These are phyloP conservation scores for Phytophthora ramorum DNA, from an alignment of 352 stramenopile species.

Conservation along the genomic window DNA sequence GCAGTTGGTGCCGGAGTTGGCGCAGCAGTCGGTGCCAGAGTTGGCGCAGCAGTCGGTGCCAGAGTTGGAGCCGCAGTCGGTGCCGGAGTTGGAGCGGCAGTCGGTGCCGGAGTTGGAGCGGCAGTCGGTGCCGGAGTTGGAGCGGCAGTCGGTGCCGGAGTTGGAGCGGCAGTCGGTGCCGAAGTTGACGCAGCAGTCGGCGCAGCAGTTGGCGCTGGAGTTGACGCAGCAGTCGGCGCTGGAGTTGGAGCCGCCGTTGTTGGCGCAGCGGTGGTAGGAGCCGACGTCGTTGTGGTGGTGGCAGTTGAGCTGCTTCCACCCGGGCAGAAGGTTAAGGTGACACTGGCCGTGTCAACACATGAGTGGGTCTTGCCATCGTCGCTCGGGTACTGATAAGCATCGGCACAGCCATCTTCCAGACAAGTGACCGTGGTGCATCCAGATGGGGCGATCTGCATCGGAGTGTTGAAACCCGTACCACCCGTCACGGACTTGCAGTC, in stretches of 20 bases:
- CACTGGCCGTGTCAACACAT: conserved; percentile 44
- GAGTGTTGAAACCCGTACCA: conserved; percentile 62
- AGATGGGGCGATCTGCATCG: conserved; percentile 54
- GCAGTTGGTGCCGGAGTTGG: too few species aligned
- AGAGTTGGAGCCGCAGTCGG: conserved; percentile 4
- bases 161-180: neutral
- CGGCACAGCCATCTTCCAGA: conserved; percentile 43
- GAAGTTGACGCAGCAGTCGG: neutral
- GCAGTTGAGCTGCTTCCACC: conserved; percentile 18
- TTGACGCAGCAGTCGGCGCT: conserved; percentile 10
- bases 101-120: neutral
- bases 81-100: neutral
- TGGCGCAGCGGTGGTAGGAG: neutral
- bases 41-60: too few species aligned
- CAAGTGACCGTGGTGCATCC: conserved; percentile 54
- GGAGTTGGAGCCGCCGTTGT: neutral
- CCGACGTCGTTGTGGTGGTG: conserved; percentile 1
- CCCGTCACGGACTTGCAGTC: conserved; percentile 51
- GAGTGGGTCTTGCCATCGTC: conserved; percentile 64
- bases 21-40: too few species aligned
- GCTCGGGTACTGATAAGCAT: conserved; percentile 64
- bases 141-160: neutral
- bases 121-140: neutral
- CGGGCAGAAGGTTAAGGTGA: conserved; percentile 66
- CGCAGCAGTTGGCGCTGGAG: conserved; percentile 4